These are phyloP conservation scores for Brachypodium distachyon DNA, from an alignment of 202 grass and related monocot species.

Conservation along the genomic window DNA sequence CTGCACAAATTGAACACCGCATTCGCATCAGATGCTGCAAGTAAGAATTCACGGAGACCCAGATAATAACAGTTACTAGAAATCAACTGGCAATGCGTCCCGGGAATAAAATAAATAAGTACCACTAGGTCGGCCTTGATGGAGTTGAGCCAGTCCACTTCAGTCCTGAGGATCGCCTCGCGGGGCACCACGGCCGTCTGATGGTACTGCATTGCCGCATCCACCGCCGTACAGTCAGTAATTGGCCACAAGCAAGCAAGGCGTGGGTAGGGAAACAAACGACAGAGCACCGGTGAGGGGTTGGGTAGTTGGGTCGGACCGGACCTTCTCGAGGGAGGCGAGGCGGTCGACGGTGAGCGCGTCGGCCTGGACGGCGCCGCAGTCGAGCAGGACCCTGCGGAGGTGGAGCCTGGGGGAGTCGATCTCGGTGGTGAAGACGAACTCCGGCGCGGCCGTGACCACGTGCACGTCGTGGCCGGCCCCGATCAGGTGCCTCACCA, in stretches of 20 bases:
- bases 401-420: slow-evolving; percentile 67
- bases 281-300: neutral
- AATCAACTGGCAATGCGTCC: neutral
- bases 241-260: neutral
- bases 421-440: slow-evolving; percentile 95
- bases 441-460: slow-evolving; percentile 77
- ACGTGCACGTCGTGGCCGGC: slow-evolving; percentile 93
- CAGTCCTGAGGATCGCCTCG: slow-evolving; percentile 70
- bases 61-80: neutral
- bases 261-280: neutral
- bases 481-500: slow-evolving; percentile 82
- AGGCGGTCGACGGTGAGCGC: slow-evolving; percentile 92
- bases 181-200: slow-evolving; percentile 91
- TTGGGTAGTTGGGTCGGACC: neutral
- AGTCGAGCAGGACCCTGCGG: slow-evolving; percentile 92
- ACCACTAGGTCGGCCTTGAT: slow-evolving; percentile 97
- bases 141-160: slow-evolving; percentile 85
- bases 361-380: slow-evolving; percentile 97
- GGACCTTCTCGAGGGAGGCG: slow-evolving; percentile 90
- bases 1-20: slow-evolving; percentile 31
- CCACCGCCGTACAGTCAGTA: neutral
- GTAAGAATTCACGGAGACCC: neutral
- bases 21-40: neutral
- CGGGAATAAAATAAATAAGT: neutral
- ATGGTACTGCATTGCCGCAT: slow-evolving; percentile 63